These are phyloP conservation scores for Diaporthe aspalathi DNA, from an alignment of 2,329 filamentous ascomycete species.

Conservation along the genomic window DNA sequence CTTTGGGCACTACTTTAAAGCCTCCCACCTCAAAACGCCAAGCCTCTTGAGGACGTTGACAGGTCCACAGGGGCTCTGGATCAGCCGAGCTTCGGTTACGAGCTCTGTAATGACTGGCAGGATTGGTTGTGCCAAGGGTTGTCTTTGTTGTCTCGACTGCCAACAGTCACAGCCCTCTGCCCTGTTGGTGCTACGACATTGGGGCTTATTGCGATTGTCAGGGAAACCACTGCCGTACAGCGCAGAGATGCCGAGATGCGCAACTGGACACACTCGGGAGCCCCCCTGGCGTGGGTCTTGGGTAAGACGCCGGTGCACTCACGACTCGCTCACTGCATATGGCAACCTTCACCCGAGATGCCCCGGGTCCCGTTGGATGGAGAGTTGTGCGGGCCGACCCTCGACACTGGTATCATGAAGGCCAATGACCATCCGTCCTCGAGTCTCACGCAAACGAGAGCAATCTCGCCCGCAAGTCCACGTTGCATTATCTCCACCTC, in stretches of 20 bases:
- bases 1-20: conserved; percentile 5
- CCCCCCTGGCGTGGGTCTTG: conserved; percentile 13
- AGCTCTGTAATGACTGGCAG: neutral
- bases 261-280: neutral
- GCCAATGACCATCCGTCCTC: conserved; percentile 18
- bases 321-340: conserved; percentile 27
- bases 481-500: conserved; percentile 19
- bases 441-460: neutral
- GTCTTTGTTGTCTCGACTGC: neutral
- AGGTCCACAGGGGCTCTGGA: neutral
- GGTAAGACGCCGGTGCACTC: neutral
- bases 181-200: neutral
- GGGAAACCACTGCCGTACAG: neutral
- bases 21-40: conserved; percentile 7
- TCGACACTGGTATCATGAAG: conserved; percentile 12
- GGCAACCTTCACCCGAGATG: conserved; percentile 16
- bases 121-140: neutral
- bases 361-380: conserved; percentile 18
- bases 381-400: conserved; percentile 26
- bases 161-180: neutral
- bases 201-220: conserved; percentile 15
- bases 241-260: conserved; percentile 7
- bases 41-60: neutral
- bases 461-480: conserved; percentile 25
- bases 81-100: neutral